Conservation (phyloP, 2,329 filamentous ascomycete genomes). For the Claviceps humidiphila region DNA sequence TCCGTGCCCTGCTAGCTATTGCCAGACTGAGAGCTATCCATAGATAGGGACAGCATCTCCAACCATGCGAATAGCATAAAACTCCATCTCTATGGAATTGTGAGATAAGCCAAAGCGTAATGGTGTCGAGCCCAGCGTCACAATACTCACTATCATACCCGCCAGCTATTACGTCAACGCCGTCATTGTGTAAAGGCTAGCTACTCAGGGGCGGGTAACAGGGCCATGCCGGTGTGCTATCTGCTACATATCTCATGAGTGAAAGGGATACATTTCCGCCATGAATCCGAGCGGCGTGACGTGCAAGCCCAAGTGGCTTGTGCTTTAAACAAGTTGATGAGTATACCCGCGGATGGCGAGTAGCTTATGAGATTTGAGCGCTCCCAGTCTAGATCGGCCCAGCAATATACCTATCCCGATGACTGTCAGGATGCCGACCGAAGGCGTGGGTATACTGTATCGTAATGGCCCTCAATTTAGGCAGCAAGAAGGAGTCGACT, state of each 20-base stretch:
- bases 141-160: neutral
- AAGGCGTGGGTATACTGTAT: no score
- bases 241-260: neutral
- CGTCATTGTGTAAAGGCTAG: neutral
- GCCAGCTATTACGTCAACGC: conserved; percentile 4
- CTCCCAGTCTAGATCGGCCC: no score
- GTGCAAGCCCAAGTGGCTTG: no score
- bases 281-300: neutral
- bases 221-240: neutral
- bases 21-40: no score
- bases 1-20: no score
- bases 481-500: no score
- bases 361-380: neutral
- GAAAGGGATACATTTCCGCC: neutral
- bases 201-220: neutral
- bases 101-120: neutral
- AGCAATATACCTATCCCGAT: no score
- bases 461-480: no score
- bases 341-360: no score
- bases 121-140: neutral
- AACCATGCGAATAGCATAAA: conserved; percentile 1
- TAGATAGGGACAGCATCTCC: no score
- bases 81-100: neutral
- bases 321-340: neutral
- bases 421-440: no score